Base-by-base conservation (phyloP, 108 stramenopile species). In the Seminavis robusta region DNA sequence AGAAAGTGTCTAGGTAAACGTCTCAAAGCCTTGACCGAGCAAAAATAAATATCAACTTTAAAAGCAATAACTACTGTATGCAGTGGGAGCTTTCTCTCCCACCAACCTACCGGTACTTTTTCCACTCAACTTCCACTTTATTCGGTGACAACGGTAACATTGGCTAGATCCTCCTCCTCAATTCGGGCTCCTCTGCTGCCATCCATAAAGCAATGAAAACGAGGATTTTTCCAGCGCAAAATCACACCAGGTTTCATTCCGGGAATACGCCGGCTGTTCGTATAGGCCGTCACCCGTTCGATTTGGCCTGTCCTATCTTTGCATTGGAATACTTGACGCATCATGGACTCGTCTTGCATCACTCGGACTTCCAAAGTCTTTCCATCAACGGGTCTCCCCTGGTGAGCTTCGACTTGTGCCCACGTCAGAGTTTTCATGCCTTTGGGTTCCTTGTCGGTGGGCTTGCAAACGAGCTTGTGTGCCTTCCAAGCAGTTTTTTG, bases 151-250 rank as follows among this genome's bases (percentile, higher is more conserved):
- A n/a, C n/a, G n/a, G n/a, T n/a, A n/a, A n/a, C n/a, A n/a, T n/a
- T 62, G 11, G 29, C 39, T 20, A 70, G 25, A n/a, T 70, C 69
- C 40, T 63, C 61, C 23, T 70, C 61, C 43, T 70, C 62, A 27
- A 70, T 59, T 13, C 62, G 47, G 17, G 62, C 69, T 25, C 69
- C 69, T 52, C 39, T 46, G 29, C 63, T 64, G 1, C 69, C 69
- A 36, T 70, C 61, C 54, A 63, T 57, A 28, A 70, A 70, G 17
- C 33, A 63, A 24, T 70, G 55, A 51, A 63, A 70, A 11, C 62
- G 15, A 20, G 69, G 69, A 41, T 70, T 70, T 34, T 70, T 70
- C 69, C 69, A 70, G 29, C 38, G 28, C n/a, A 70, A 31, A 0
- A 59, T 21, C 19, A 27, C 30, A 2, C 69, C 69, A 27, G 39